phyloP scores from a whole-genome alignment of 306 rosid genomes.

The Medicago lupulina region DNA sequence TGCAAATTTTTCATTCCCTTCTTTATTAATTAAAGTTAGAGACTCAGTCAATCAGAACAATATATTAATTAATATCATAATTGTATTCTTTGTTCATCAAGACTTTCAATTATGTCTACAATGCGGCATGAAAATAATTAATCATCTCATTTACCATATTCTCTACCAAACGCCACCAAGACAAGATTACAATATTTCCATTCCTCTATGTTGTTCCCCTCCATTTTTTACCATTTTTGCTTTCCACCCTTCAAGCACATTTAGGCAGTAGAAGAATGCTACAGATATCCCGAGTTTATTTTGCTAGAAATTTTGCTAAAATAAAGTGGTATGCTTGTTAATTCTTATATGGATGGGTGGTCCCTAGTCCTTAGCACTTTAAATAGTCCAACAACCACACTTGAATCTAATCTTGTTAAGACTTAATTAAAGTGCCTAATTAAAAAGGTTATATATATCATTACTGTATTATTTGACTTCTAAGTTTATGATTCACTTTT shows the following conservation, averaged over 20 bases:
- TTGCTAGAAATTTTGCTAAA: not conserved
- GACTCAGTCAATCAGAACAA: not conserved
- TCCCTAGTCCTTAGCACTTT: not conserved
- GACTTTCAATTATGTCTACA: conserved; percentile 12
- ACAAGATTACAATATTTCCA: conserved; percentile 21
- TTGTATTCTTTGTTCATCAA: conserved; percentile 1
- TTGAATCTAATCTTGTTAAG: conserved; percentile 6
- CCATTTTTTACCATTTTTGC: no score
- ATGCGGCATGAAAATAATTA: conserved; percentile 15
- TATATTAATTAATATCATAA: conserved; percentile 10
- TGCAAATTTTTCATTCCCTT: not conserved
- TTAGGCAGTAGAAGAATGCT: conserved; percentile 10
- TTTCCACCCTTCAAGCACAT: no score
- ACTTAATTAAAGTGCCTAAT: not conserved
- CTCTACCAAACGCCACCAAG: not conserved
- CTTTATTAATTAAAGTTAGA: not conserved
- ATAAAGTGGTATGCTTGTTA: not conserved
- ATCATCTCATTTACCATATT: conserved; percentile 14
- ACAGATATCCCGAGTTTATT: not conserved
- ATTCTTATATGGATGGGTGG: conserved; percentile 14
- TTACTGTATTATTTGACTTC: not conserved
- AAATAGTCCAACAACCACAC: not conserved
- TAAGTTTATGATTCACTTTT: conserved; percentile 14
- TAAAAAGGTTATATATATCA: conserved; percentile 7
- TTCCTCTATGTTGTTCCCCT: not conserved